Base-by-base conservation (phyloP, 306 rosid species). In the Clitoria ternatea region DNA sequence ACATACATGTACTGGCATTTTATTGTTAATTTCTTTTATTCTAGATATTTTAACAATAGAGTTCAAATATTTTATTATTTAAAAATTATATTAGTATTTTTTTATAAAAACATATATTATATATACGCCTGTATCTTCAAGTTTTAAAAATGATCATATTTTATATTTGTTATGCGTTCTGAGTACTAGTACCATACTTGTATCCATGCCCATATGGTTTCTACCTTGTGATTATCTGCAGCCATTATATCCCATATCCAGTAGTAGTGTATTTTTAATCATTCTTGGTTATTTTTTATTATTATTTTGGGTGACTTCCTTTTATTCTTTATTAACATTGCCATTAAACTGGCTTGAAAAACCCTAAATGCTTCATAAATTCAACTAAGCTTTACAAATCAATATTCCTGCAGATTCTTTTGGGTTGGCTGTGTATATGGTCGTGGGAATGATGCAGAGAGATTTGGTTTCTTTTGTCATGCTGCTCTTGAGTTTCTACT, bases 401-500 rank as follows among this genome's bases (percentile, higher is more conserved):
- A 66, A 37, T 68, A 62, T 62, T 42, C 56, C 20, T 79, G 81
- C 95, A 95, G 97, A 64, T 79, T 87, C 70, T 89, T 95, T 80
- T 5, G 23, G 61, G 80, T 52, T 22, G 96, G 97, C 12, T 85
- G 92, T 62, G 77, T 95, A 75, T 95, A 95, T 83, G 99, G 99
- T 59, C 84, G 97, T 75, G 86, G 45, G 47, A 87, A 95, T 77
- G 97, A 95, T 76, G 89, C 80, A 15, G 89, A 86, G 81, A 87
- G 97, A 81, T 95, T 95, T 86, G 97, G 90, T 26, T 95, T 95
- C 64, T 95, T 95, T 77, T 91, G 99, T 79, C 96, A 89, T 45
- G 90, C 97, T 1, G 92, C 99, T 72, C 97, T 95, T 39, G 99
- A 95, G 69, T 95, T 87, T 84, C 88, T 95, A 44, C 92, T 60